Conservation (phyloP, 192 early-diverging fungal species). For the Pilaira anomala region DNA sequence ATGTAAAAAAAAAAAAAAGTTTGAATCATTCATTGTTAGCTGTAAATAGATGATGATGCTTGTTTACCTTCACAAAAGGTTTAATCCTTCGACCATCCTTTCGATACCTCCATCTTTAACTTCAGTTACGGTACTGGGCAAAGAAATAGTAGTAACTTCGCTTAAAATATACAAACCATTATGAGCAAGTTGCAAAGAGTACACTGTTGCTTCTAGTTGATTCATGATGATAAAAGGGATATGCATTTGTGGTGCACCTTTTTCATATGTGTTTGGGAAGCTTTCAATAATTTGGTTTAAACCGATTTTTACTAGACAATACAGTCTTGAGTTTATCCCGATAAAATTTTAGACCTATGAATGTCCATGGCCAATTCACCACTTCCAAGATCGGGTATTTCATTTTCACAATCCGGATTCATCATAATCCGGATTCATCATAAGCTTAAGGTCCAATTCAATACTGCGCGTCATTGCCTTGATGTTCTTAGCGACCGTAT, state of each 20-base stretch:
- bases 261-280: neutral
- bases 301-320: neutral
- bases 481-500: too few species aligned
- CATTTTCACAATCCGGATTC: too few species aligned
- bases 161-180: neutral
- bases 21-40: neutral
- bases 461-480: too few species aligned
- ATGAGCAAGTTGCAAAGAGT: neutral
- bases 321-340: constrained; percentile 3
- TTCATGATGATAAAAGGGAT: neutral
- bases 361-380: neutral
- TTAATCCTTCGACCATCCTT: neutral
- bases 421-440: too few species aligned
- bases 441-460: too few species aligned
- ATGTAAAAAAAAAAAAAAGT: neutral
- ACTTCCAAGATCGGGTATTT: neutral
- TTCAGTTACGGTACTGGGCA: neutral
- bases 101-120: neutral
- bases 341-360: neutral
- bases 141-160: constrained; percentile 3
- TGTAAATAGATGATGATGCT: neutral
- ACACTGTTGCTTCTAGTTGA: constrained; percentile 2
- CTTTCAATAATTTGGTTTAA: neutral
- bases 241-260: neutral
- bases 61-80: neutral